Evolutionary conservation across 495 filamentous ascomycete genomes (phyloP), one percentile per base, ranked within the genome.

Genomic region (Coniosporium apollinis): DNA sequence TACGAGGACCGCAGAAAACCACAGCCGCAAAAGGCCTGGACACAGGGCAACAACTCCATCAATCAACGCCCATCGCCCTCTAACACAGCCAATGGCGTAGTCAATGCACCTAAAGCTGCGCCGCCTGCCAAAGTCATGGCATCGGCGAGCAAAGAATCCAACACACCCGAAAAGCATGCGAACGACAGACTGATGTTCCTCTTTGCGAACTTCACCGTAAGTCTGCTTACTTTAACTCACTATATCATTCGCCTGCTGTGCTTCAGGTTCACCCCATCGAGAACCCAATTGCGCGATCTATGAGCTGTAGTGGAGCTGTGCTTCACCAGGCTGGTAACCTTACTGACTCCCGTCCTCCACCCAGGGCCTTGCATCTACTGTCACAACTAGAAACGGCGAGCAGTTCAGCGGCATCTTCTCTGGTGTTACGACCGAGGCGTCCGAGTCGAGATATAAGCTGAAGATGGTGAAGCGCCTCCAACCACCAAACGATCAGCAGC

Each of bases 381-480:
- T 92, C 44, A 78, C 71, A 10, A 67, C 79, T 10, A 72, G 70
- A 45, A 72, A 60, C 46, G 76, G 77, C 39, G 78, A 83, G 37
- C 70, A 75, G 43, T 89, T 73, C 56, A 71, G 71, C 28, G 82
- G 81, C 43, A 69, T 75, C 38, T 79, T 78, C 50, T 70, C 67
- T 28, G 69, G 69, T 25, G 69, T 66, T 3, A 63, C 61, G 29
- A 52, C 76, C 13, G 71, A 75, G 31, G 40, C 66, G 13, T 65
- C 61, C 33, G 66, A 77, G 36, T 60, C 72, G 11, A 65, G 64
- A 31, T 80, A 82, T 51, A 58, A 70, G 37, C 66, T 93, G 39
- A 91, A 81, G 63, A 87, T 85, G 82, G 80, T 82, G 19, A 75
- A 76, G 55, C 72, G 74, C 37, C 65, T 69, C 41, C 69, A 67